Conservation (phyloP, 1,139 yeast species). For the Spathaspora sp. region DNA sequence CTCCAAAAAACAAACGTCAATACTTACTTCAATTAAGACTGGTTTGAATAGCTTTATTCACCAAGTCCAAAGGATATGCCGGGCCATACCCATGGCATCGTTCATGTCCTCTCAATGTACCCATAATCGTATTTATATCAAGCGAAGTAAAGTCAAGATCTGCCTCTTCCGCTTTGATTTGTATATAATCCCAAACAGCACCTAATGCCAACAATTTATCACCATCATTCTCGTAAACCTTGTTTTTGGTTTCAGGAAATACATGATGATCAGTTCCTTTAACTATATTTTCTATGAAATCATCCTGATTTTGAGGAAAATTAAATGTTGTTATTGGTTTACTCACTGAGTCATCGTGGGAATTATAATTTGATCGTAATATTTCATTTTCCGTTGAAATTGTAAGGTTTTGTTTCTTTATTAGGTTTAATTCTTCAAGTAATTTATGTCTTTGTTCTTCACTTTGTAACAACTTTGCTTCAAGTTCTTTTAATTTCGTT, state of each 20-base stretch:
- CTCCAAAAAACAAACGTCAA: not conserved
- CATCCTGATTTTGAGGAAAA: slow-evolving; percentile 38
- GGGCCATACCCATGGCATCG: slow-evolving; percentile 84
- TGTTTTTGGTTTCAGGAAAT: slow-evolving; percentile 22
- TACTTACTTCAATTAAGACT: not conserved
- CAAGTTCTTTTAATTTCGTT: slow-evolving; percentile 66
- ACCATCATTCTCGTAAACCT: slow-evolving; percentile 39
- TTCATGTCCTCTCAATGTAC: slow-evolving; percentile 61
- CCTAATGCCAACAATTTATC: slow-evolving; percentile 62
- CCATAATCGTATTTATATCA: slow-evolving; percentile 61
- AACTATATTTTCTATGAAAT: slow-evolving; percentile 32
- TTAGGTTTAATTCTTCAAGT: slow-evolving; percentile 50
- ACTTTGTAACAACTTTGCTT: slow-evolving; percentile 55
- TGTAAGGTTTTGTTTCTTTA: slow-evolving; percentile 53
- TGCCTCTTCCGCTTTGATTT: slow-evolving; percentile 42
- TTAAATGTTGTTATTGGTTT: slow-evolving; percentile 19
- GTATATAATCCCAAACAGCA: slow-evolving; percentile 80
- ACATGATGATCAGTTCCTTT: slow-evolving; percentile 22
- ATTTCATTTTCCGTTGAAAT: slow-evolving; percentile 62
- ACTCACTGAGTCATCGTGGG: not conserved
- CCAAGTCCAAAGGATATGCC: slow-evolving; percentile 57
- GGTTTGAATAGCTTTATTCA: slow-evolving; percentile 29
- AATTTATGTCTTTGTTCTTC: slow-evolving; percentile 59
- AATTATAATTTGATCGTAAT: slow-evolving; percentile 17
- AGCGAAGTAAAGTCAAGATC: slow-evolving; percentile 47